Evolutionary conservation across 106 monocot genomes (phyloP).

Genomic region (Platanthera zijinensis): DNA sequence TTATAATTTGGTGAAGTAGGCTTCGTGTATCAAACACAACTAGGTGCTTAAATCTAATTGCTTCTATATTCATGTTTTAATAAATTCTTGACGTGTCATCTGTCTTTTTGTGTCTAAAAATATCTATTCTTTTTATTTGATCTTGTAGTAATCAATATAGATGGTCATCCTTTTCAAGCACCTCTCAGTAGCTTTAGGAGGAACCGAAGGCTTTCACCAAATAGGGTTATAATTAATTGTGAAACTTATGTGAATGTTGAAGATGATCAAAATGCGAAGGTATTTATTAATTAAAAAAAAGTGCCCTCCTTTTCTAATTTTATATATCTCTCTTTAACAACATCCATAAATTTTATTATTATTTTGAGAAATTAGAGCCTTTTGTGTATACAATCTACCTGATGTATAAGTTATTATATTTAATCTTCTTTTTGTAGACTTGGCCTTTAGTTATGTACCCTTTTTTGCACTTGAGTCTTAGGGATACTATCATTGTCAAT

Average conservation of each 20-base stretch:
- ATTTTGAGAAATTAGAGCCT: not conserved
- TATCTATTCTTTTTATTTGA: not conserved
- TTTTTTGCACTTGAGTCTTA: too few relatives aligned
- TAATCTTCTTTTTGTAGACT: not conserved
- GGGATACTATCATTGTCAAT: too few relatives aligned
- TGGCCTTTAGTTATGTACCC: too few relatives aligned
- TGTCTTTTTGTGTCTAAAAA: too few relatives aligned
- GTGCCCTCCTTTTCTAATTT: not conserved
- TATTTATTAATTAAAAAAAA: not conserved
- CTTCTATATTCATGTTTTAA: too few relatives aligned
- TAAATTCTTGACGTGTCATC: too few relatives aligned
- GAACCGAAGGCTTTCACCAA: slow-evolving; percentile 8
- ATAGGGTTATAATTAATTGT: slow-evolving; percentile 12
- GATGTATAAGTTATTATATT: not conserved
- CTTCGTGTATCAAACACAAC: too few relatives aligned
- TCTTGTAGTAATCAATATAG: slow-evolving; percentile 6
- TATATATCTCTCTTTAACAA: too few relatives aligned
- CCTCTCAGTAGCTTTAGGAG: slow-evolving; percentile 5
- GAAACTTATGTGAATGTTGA: slow-evolving; percentile 12
- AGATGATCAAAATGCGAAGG: slow-evolving; percentile 10
- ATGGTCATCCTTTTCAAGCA: not conserved
- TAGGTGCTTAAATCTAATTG: too few relatives aligned
- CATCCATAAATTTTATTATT: too few relatives aligned
- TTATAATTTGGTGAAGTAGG: too few relatives aligned
- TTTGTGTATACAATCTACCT: not conserved